phyloP scores from a whole-genome alignment of 129 eudicot species.

The Daucus carota region DNA sequence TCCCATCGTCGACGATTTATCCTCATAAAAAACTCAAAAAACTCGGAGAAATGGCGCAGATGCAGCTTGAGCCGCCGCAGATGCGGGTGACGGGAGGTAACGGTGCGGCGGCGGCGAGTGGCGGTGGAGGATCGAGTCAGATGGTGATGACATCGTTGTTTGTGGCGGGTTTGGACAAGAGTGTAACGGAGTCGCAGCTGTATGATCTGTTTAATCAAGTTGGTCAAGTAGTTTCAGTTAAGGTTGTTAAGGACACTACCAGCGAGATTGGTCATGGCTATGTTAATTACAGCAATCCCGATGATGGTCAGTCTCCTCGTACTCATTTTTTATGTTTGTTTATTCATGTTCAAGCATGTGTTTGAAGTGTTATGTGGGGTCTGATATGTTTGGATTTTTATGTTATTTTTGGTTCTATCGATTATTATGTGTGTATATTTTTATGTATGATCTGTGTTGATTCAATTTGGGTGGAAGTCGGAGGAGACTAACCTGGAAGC shows the following conservation, averaged over 20 bases:
- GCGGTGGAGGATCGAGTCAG: constrained; percentile 16
- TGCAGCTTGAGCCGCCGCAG: constrained; percentile 6
- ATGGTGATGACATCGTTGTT: constrained; percentile 57
- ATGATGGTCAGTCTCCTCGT: constrained; percentile 42
- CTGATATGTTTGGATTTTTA: not conserved
- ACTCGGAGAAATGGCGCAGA: not conserved
- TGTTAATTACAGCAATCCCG: constrained; percentile 56
- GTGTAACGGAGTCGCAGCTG: constrained; percentile 64
- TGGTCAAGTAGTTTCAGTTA: constrained; percentile 73
- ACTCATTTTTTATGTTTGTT: not conserved
- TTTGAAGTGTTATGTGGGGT: not conserved
- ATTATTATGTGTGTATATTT: no score
- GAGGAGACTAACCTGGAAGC: no score
- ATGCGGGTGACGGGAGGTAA: constrained; percentile 22
- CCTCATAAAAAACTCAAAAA: not conserved
- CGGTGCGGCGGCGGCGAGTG: constrained; percentile 13
- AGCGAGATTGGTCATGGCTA: constrained; percentile 72
- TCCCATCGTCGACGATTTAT: not conserved
- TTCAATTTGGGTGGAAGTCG: no score
- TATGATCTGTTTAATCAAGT: constrained; percentile 70
- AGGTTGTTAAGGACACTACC: constrained; percentile 68
- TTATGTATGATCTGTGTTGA: no score
- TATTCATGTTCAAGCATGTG: not conserved
- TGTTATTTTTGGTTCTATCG: no score
- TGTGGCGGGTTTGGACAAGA: constrained; percentile 59